Conservation (phyloP, 805 yeast species). For the Metschnikowia lachancei region DNA sequence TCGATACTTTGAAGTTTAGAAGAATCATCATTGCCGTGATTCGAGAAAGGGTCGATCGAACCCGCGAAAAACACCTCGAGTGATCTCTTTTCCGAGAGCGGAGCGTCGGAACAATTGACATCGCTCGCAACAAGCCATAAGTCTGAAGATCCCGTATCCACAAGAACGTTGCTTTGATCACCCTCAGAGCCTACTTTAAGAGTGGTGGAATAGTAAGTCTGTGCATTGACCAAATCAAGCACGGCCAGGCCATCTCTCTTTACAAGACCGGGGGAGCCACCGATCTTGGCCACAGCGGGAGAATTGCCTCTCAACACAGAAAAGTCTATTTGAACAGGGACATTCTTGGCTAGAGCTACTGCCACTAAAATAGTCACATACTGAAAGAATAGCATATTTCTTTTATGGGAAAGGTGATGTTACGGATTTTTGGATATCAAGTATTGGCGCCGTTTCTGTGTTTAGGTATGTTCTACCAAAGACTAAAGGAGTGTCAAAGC, state of each 20-base stretch:
- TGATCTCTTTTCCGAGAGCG: not conserved
- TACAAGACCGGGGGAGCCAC: slow-evolving; percentile 3
- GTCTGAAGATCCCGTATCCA: slow-evolving; percentile 46
- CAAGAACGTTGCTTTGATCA: slow-evolving; percentile 29
- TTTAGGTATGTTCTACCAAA: too few relatives aligned
- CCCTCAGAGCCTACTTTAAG: slow-evolving; percentile 16
- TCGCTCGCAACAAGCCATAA: slow-evolving; percentile 39
- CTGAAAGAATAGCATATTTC: slow-evolving; percentile 4
- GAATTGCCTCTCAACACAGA: slow-evolving; percentile 13
- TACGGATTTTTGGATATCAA: too few relatives aligned
- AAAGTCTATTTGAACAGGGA: slow-evolving; percentile 13
- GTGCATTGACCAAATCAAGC: slow-evolving; percentile 10
- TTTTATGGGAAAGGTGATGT: not conserved
- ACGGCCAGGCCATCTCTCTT: slow-evolving; percentile 9
- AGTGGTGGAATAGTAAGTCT: slow-evolving; percentile 15
- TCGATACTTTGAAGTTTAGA: slow-evolving; percentile 5
- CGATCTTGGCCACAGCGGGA: slow-evolving; percentile 4
- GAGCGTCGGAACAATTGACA: not conserved
- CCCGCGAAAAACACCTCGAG: not conserved
- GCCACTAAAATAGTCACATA: slow-evolving; percentile 5
- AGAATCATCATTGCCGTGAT: not conserved
- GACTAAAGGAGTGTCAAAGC: too few relatives aligned
- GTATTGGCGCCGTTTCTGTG: too few relatives aligned
- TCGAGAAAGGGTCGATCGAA: too few relatives aligned
- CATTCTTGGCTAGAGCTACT: slow-evolving; percentile 10